These are phyloP conservation scores for Chalciporus chontae DNA, from an alignment of 768 basidiomycete genomes.

Conservation along the genomic window DNA sequence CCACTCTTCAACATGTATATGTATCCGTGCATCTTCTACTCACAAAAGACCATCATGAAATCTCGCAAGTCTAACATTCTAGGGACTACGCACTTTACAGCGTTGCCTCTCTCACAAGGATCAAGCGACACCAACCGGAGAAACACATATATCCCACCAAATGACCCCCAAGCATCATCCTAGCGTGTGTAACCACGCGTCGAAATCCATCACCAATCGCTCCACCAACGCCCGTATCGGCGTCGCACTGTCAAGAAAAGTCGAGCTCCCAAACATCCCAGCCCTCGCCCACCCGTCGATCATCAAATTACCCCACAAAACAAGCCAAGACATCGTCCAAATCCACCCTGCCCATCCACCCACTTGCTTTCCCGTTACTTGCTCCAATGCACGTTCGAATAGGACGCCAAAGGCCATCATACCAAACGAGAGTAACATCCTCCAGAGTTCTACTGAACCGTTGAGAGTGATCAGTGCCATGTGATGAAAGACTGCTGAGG, in stretches of 20 bases:
- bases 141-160: no score
- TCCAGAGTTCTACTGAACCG: slow-evolving; percentile 38
- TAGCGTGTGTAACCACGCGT: slow-evolving; percentile 5
- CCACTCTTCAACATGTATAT: no score
- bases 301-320: slow-evolving; percentile 22
- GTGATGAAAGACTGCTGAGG: slow-evolving; percentile 56
- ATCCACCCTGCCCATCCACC: slow-evolving; percentile 29
- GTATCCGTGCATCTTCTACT: no score
- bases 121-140: neutral
- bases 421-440: slow-evolving; percentile 47
- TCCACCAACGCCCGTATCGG: slow-evolving; percentile 5
- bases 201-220: slow-evolving; percentile 6
- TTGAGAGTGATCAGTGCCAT: slow-evolving; percentile 50
- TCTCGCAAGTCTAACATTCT: no score
- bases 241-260: neutral
- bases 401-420: slow-evolving; percentile 50
- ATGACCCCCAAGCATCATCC: neutral
- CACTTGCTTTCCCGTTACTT: slow-evolving; percentile 25
- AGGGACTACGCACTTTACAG: no score
- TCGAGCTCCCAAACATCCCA: slow-evolving; percentile 7
- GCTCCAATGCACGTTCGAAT: slow-evolving; percentile 35
- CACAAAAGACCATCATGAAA: no score
- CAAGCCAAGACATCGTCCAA: slow-evolving; percentile 33
- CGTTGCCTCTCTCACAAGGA: no score
- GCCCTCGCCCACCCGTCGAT: slow-evolving; percentile 19